Conservation (phyloP, 208 protist genomes). For the Herpetomonas tarakana region DNA sequence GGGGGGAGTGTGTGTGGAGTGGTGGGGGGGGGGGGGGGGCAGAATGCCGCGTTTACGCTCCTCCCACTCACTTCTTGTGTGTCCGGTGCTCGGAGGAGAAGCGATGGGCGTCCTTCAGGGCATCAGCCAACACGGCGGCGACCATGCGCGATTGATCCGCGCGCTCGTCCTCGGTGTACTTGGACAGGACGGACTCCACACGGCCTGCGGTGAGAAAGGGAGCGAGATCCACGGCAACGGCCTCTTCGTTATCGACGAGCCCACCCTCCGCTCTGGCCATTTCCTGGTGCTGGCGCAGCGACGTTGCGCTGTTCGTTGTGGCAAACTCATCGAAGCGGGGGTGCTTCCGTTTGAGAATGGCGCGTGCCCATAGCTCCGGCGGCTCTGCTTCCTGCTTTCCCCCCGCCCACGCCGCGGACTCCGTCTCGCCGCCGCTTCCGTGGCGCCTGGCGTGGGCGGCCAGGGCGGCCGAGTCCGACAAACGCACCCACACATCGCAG, state of each 20-base stretch:
- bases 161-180: slow-evolving; percentile 21
- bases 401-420: too few relatives aligned
- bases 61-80: too few relatives aligned
- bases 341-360: slow-evolving; percentile 25
- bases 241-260: background rate
- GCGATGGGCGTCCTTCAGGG: slow-evolving; percentile 13
- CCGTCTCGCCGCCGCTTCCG: too few relatives aligned
- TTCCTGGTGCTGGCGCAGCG: background rate
- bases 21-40: too few relatives aligned
- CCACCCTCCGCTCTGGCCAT: background rate
- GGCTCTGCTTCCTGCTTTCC: too few relatives aligned
- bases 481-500: slow-evolving; percentile 16
- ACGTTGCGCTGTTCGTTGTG: background rate
- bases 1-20: too few relatives aligned
- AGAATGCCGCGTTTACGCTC: too few relatives aligned
- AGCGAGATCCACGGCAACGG: slow-evolving; percentile 2
- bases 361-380: slow-evolving; percentile 9
- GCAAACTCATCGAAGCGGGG: slow-evolving; percentile 24
- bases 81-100: too few relatives aligned
- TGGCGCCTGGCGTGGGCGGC: too few relatives aligned
- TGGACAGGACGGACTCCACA: slow-evolving; percentile 21
- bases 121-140: slow-evolving; percentile 18
- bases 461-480: background rate
- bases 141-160: slow-evolving; percentile 12
- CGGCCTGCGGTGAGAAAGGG: slow-evolving; percentile 18